Conservation (phyloP, 768 basidiomycete species). For the Rhodosporidiobolus odoratus region DNA sequence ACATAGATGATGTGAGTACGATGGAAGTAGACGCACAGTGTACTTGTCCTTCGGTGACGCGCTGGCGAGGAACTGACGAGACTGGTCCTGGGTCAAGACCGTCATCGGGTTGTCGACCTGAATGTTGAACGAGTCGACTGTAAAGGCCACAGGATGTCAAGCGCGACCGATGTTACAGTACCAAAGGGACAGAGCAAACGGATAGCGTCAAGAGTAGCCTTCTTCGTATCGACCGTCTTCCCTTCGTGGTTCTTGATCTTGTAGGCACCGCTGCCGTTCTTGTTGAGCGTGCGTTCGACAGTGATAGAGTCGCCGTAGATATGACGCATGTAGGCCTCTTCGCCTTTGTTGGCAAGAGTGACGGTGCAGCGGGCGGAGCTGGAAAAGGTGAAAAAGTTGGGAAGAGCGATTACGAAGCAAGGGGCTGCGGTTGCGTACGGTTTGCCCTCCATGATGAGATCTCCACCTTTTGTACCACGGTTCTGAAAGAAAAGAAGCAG, state of each 20-base stretch:
- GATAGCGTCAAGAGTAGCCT: slow-evolving; percentile 78
- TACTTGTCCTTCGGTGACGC: slow-evolving; percentile 81
- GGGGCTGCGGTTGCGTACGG: slow-evolving; percentile 4
- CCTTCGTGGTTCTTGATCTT: slow-evolving; percentile 67
- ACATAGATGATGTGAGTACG: slow-evolving; percentile 4
- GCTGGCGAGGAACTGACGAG: slow-evolving; percentile 76
- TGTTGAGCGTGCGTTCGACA: slow-evolving; percentile 73
- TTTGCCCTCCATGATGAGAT: slow-evolving; percentile 35
- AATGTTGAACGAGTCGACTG: slow-evolving; percentile 84
- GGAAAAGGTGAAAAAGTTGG: neutral
- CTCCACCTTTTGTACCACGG: slow-evolving; percentile 35
- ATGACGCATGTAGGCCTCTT: slow-evolving; percentile 76
- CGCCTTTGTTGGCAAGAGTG: slow-evolving; percentile 78
- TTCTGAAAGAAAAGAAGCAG: slow-evolving; percentile 18
- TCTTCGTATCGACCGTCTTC: slow-evolving; percentile 64
- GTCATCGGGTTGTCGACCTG: slow-evolving; percentile 90
- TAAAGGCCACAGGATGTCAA: no score
- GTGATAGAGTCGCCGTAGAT: slow-evolving; percentile 81
- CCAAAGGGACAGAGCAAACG: slow-evolving; percentile 41
- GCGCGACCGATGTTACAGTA: no score
- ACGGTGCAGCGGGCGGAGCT: slow-evolving; percentile 73
- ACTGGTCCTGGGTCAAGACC: slow-evolving; percentile 71
- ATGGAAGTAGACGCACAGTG: slow-evolving; percentile 54
- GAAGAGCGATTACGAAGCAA: neutral
- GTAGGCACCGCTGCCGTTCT: slow-evolving; percentile 70